These are phyloP conservation scores for Candida golubevii DNA, from an alignment of 805 yeast genomes.

Conservation along the genomic window DNA sequence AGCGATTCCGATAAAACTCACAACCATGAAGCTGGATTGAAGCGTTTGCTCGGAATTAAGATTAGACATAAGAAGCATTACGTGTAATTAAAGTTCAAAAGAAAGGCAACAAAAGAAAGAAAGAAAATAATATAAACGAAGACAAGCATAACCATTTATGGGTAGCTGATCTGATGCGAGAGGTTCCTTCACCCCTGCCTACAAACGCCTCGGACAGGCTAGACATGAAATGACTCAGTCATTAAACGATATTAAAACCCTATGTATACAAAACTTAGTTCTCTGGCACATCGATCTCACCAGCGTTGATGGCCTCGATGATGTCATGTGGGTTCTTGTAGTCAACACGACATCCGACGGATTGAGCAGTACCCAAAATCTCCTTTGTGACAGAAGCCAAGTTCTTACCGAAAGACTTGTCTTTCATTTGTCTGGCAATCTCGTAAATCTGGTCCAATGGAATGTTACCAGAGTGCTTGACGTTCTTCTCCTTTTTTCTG, in stretches of 20 bases:
- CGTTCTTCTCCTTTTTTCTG: conserved; percentile 99
- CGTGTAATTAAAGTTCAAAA: too few relatives aligned
- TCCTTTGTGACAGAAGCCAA: conserved; percentile 97
- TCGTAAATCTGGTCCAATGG: conserved; percentile 94
- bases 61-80: too few relatives aligned
- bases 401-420: conserved; percentile 96
- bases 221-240: conserved; percentile 12
- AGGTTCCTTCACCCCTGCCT: too few relatives aligned
- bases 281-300: conserved; percentile 92
- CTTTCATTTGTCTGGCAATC: conserved; percentile 96
- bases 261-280: conserved; percentile 47
- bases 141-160: too few relatives aligned
- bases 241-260: conserved; percentile 36
- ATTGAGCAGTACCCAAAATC: conserved; percentile 99
- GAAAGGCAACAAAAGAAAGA: too few relatives aligned
- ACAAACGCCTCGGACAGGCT: not conserved
- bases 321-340: conserved; percentile 99
- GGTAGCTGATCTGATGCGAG: too few relatives aligned
- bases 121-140: too few relatives aligned
- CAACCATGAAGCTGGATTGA: too few relatives aligned
- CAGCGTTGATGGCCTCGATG: conserved; percentile 97
- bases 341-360: conserved; percentile 99
- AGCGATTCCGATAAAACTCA: not conserved
- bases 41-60: too few relatives aligned
- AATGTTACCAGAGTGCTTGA: conserved; percentile 98